Conservation (phyloP, 2,329 filamentous ascomycete species). For the Amylocarpus encephaloides region DNA sequence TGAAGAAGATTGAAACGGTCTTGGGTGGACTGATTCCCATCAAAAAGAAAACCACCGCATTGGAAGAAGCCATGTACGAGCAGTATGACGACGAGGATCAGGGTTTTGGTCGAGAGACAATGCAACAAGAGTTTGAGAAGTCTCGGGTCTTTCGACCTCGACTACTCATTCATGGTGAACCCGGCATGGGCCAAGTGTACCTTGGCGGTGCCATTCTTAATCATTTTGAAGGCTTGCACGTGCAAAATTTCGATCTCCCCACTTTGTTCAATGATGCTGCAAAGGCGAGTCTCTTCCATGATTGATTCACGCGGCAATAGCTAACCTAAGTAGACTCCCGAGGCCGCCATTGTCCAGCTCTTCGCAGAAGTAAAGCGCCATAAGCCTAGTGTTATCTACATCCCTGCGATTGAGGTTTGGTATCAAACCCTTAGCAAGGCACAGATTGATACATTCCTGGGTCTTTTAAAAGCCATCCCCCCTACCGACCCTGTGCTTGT, state of each 20-base stretch:
- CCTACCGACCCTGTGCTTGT: constrained; percentile 86
- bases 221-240: constrained; percentile 87
- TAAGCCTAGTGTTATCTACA: constrained; percentile 92
- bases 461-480: constrained; percentile 74
- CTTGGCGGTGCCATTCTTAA: constrained; percentile 79
- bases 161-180: constrained; percentile 71
- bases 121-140: constrained; percentile 73
- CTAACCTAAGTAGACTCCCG: constrained; percentile 34
- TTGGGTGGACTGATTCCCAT: constrained; percentile 75
- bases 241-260: constrained; percentile 89
- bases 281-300: constrained; percentile 45
- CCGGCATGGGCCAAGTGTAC: constrained; percentile 93
- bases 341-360: constrained; percentile 82
- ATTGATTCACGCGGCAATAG: neutral
- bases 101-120: constrained; percentile 77
- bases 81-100: constrained; percentile 75
- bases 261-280: constrained; percentile 78
- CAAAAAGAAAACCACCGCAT: constrained; percentile 77
- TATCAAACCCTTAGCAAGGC: constrained; percentile 55
- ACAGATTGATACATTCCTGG: constrained; percentile 73
- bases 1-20: constrained; percentile 60
- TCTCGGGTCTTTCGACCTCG: constrained; percentile 84
- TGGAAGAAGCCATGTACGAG: constrained; percentile 91
- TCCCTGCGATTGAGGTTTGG: constrained; percentile 87
- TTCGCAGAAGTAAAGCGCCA: constrained; percentile 91